Conservation (phyloP, 2,329 filamentous ascomycete genomes). For the Pseudogymnoascus sp. region DNA sequence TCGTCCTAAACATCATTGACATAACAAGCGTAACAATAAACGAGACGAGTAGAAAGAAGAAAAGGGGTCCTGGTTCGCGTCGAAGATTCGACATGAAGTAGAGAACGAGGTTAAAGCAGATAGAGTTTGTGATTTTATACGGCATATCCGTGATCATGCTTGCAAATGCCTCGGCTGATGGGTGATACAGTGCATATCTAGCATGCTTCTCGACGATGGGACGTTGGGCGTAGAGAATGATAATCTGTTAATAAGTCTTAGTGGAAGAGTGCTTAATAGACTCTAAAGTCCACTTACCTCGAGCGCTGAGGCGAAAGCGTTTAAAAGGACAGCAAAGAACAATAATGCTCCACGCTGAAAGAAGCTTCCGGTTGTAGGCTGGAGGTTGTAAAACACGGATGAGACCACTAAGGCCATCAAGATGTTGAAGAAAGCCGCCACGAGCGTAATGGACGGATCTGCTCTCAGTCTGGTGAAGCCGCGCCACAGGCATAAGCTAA, state of each 20-base stretch:
- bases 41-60: slow-evolving; percentile 73
- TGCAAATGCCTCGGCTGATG: slow-evolving; percentile 74
- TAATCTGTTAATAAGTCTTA: slow-evolving; percentile 48
- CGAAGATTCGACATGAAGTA: slow-evolving; percentile 82
- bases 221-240: slow-evolving; percentile 76
- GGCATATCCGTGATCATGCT: slow-evolving; percentile 80
- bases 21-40: slow-evolving; percentile 66
- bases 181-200: slow-evolving; percentile 79
- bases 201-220: slow-evolving; percentile 84
- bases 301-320: slow-evolving; percentile 61
- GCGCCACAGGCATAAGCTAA: slow-evolving; percentile 30
- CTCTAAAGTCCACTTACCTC: slow-evolving; percentile 45
- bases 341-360: slow-evolving; percentile 55
- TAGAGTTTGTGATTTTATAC: slow-evolving; percentile 64
- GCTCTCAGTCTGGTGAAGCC: slow-evolving; percentile 69
- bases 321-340: slow-evolving; percentile 61
- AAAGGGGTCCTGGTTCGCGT: slow-evolving; percentile 67
- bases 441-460: slow-evolving; percentile 38
- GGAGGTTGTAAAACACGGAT: slow-evolving; percentile 58
- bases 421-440: slow-evolving; percentile 15
- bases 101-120: slow-evolving; percentile 68
- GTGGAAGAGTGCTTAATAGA: not conserved
- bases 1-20: slow-evolving; percentile 77
- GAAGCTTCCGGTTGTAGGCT: slow-evolving; percentile 47
- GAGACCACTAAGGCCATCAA: slow-evolving; percentile 55